Evolutionary conservation across 2,329 filamentous ascomycete species (phyloP).

Genomic region (Grosmannia clavigera): DNA sequence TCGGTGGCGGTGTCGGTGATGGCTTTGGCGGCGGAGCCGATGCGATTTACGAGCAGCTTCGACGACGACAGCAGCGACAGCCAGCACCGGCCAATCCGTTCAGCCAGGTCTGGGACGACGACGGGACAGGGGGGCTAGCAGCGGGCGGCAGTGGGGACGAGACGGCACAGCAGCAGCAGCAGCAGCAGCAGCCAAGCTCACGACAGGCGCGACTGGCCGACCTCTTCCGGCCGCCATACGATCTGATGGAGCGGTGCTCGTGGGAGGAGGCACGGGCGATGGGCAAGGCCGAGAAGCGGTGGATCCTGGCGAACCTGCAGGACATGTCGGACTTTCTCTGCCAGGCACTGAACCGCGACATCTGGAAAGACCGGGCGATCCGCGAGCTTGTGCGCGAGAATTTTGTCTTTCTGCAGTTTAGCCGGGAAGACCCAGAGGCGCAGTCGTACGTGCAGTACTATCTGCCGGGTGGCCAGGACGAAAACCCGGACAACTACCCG

Average conservation of each 20-base stretch:
- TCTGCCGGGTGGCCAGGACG: conserved; percentile 56
- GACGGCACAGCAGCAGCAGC: too few relatives aligned
- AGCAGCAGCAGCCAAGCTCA: conserved; percentile 7
- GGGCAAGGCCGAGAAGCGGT: conserved; percentile 81
- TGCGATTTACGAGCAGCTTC: conserved; percentile 40
- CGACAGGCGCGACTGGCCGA: conserved; percentile 57
- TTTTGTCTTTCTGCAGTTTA: conserved; percentile 92
- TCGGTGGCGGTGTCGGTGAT: conserved; percentile 44
- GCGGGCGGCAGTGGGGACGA: conserved; percentile 11
- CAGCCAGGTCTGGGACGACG: conserved; percentile 26
- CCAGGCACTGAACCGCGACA: conserved; percentile 83
- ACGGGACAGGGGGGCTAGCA: not conserved
- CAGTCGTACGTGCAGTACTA: conserved; percentile 84
- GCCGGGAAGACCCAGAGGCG: conserved; percentile 69
- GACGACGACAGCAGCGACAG: conserved; percentile 22
- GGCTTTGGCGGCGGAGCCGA: conserved; percentile 38
- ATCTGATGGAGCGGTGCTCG: conserved; percentile 67
- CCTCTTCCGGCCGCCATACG: conserved; percentile 83
- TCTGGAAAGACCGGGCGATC: conserved; percentile 82
- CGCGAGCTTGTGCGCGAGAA: conserved; percentile 75
- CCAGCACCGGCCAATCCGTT: conserved; percentile 22
- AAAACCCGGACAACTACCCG: conserved; percentile 81
- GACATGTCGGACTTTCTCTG: conserved; percentile 90
- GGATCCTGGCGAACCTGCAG: conserved; percentile 92
- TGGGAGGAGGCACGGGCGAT: conserved; percentile 77